Conservation (phyloP, 2,329 filamentous ascomycete species). For the Cordyceps cicadae region DNA sequence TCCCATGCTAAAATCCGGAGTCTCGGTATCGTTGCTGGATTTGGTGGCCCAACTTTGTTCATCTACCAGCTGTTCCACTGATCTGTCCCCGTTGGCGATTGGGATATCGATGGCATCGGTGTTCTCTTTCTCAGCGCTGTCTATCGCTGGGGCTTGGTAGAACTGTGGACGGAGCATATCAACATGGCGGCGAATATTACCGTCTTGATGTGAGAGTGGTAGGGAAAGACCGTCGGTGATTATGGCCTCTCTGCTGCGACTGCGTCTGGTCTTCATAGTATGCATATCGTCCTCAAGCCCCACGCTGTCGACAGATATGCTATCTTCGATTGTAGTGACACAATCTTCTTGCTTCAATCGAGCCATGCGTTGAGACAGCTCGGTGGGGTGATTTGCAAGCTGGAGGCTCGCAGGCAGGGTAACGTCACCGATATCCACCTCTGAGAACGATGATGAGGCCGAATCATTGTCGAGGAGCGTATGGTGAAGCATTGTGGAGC, state of each 20-base stretch:
- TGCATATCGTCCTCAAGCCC: neutral
- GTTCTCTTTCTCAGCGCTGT: neutral
- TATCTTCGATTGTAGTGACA: conserved; percentile 8
- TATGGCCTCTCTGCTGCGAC: neutral
- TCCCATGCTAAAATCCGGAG: neutral
- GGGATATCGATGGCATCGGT: neutral
- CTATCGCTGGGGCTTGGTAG: too few relatives aligned
- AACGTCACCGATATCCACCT: conserved; percentile 8
- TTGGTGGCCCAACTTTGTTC: neutral
- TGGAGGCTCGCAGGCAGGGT: conserved; percentile 9
- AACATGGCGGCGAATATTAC: neutral
- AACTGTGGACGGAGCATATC: neutral
- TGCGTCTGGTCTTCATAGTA: neutral
- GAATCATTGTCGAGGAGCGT: neutral
- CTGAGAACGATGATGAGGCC: neutral
- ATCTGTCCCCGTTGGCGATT: neutral
- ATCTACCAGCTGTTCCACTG: neutral
- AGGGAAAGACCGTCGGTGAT: too few relatives aligned
- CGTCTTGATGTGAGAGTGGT: neutral
- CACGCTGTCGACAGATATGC: neutral
- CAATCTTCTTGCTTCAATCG: conserved; percentile 1
- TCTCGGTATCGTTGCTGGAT: neutral
- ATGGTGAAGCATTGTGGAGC: neutral
- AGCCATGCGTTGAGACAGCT: conserved; percentile 6
- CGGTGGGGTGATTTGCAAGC: neutral